A percentile compares a stretch with the other conserved stretches of the same genome.
These are phyloP conservation scores for Catenaria anguillulae DNA, from an alignment of 371 early-diverging fungal species.

Conservation along the genomic window DNA sequence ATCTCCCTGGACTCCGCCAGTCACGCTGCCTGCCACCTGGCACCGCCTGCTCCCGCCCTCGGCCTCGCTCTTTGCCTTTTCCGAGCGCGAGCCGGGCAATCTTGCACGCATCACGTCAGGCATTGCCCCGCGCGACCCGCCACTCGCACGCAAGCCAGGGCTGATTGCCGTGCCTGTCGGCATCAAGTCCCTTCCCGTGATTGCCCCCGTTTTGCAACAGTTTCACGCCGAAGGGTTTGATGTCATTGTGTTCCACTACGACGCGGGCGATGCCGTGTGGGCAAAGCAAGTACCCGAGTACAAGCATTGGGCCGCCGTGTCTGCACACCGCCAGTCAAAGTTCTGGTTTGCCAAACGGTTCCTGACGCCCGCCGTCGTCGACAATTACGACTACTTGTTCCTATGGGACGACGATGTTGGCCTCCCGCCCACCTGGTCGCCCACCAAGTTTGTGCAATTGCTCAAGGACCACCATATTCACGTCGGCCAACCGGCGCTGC, in stretches of 20 bases:
- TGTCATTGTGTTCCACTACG: conserved; percentile 5
- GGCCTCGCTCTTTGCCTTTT: neutral
- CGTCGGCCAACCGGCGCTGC: conserved; percentile 3
- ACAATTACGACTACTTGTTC: conserved; percentile 6
- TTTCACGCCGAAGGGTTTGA: neutral
- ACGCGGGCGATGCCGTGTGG: neutral
- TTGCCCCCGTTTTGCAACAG: neutral
- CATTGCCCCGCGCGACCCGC: neutral
- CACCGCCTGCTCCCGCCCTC: neutral
- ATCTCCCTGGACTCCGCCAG: too few relatives aligned
- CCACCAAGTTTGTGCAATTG: neutral
- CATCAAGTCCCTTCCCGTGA: neutral
- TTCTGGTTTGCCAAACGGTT: conserved; percentile 7
- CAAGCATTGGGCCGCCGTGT: neutral
- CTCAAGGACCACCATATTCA: conserved; percentile 4
- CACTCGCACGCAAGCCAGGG: neutral
- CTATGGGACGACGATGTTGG: conserved; percentile 7
- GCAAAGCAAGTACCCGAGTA: too few relatives aligned
- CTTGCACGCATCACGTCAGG: neutral
- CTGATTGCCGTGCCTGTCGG: conserved; percentile 2
- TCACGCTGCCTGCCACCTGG: neutral
- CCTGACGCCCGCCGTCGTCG: neutral
- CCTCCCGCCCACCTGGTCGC: neutral
- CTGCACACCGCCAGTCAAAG: neutral
- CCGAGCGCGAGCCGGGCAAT: conserved; percentile 7